Conservation (phyloP, 75 land plant genomes). For the Isoetes taiwanensis region DNA sequence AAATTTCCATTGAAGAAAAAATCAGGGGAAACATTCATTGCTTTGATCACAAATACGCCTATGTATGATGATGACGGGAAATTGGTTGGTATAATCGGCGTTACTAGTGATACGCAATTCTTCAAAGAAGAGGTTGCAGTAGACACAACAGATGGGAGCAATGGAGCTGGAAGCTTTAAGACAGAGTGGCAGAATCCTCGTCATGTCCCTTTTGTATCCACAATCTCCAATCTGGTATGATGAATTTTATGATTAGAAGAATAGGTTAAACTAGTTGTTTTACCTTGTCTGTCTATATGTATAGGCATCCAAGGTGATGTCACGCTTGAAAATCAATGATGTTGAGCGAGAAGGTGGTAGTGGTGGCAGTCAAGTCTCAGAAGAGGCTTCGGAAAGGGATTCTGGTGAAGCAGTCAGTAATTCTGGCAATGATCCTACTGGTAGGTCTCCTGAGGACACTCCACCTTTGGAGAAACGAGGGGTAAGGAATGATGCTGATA, state of each 20-base stretch:
- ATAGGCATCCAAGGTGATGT: constrained; percentile 50
- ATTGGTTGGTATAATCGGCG: constrained; percentile 57
- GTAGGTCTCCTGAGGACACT: too few relatives aligned
- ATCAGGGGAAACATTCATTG: constrained; percentile 51
- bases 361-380: constrained; percentile 50
- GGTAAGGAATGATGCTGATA: constrained; percentile 26
- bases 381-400: constrained; percentile 32
- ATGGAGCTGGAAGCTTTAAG: neutral
- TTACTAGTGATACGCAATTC: constrained; percentile 50
- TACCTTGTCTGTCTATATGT: neutral
- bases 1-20: constrained; percentile 63
- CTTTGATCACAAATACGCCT: constrained; percentile 55
- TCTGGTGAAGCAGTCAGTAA: constrained; percentile 33
- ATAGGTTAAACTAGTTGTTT: neutral
- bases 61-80: constrained; percentile 71
- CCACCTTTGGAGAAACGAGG: constrained; percentile 39
- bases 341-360: constrained; percentile 40
- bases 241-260: neutral
- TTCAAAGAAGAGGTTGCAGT: too few relatives aligned
- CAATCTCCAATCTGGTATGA: constrained; percentile 59
- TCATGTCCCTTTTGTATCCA: constrained; percentile 46
- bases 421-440: constrained; percentile 30
- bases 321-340: constrained; percentile 24
- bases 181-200: constrained; percentile 43
- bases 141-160: too few relatives aligned